Base-by-base conservation (phyloP, 2,329 filamentous ascomycete species). In the Alternaria sp. region DNA sequence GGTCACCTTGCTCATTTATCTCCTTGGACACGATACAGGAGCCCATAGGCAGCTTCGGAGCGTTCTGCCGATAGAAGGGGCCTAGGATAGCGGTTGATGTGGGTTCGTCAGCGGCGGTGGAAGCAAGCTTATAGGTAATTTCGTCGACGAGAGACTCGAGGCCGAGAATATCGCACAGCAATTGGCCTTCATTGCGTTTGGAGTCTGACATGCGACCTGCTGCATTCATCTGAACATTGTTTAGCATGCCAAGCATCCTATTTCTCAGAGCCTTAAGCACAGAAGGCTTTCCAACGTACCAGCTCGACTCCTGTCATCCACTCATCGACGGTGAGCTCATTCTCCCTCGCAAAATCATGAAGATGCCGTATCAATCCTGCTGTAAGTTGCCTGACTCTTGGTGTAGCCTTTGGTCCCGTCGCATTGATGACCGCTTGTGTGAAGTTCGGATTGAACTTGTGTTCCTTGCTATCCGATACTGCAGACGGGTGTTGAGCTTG, bases 31-130 rank as follows among this genome's bases (percentile, higher is more conserved):
- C 83, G 64, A 95, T 92, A 69, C 83, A 89, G 46, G 84, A 86
- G 51, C 91, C 92, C 73, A 91, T 91, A n/a, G 87, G 80, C 48
- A 89, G 85, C 59, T 85, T 80, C 5, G 92, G 92, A 0, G 92
- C 88, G 68, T 93, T 85, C 44, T 87, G 85, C 6, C 92, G 86
- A 87, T 92, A 96, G 81, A 97, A 97, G 1, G 93, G 93, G 0
- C 93, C 93, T 0, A 97, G 85, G 66, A 97, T 93, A 41, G 92
- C 89, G 4, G 91, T 91, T 2, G 91, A 87, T 5, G 92, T 95
- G 11, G 88, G 83, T 25, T 77, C 74, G 57, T 81, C 79, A 22
- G 59, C 62, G 1, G 82, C 83, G 40, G 85, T 83, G 51, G 85
- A 84, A 30, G 85, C 85, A 52, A 86, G 82, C 62, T 87, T 89